These are phyloP conservation scores for Hypoxylon crocopeplum DNA, from an alignment of 495 filamentous ascomycete genomes.

Conservation along the genomic window DNA sequence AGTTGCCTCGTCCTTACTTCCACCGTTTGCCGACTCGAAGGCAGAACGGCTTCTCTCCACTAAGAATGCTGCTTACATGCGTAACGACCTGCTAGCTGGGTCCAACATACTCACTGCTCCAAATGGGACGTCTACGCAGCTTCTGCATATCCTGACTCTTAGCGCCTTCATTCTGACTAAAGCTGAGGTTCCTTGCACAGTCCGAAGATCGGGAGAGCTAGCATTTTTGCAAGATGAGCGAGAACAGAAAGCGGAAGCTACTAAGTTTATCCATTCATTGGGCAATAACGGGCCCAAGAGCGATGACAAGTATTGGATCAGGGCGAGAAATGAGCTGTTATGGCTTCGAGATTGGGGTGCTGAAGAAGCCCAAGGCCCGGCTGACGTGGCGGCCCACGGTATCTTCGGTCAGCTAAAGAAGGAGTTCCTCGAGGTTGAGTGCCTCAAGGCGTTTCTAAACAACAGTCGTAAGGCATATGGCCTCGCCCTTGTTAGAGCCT, in stretches of 20 bases:
- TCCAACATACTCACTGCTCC: conserved; percentile 74
- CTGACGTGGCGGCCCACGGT: conserved; percentile 55
- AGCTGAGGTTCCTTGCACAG: conserved; percentile 64
- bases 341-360: conserved; percentile 85
- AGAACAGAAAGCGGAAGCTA: conserved; percentile 70
- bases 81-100: conserved; percentile 62
- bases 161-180: conserved; percentile 70
- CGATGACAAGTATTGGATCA: conserved; percentile 72
- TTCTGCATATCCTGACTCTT: conserved; percentile 72
- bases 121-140: conserved; percentile 61
- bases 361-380: conserved; percentile 43
- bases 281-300: conserved; percentile 58
- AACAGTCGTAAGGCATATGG: conserved; percentile 62
- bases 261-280: conserved; percentile 64
- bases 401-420: conserved; percentile 73
- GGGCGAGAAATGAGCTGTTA: conserved; percentile 69
- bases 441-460: conserved; percentile 75
- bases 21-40: conserved; percentile 46
- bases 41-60: conserved; percentile 41
- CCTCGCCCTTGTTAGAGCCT: not conserved
- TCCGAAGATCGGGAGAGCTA: conserved; percentile 66
- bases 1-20: conserved; percentile 49
- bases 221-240: conserved; percentile 63
- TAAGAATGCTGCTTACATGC: conserved; percentile 53
- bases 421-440: conserved; percentile 72